These are phyloP conservation scores for Spathaspora gorwiae DNA, from an alignment of 805 yeast genomes.

Conservation along the genomic window DNA sequence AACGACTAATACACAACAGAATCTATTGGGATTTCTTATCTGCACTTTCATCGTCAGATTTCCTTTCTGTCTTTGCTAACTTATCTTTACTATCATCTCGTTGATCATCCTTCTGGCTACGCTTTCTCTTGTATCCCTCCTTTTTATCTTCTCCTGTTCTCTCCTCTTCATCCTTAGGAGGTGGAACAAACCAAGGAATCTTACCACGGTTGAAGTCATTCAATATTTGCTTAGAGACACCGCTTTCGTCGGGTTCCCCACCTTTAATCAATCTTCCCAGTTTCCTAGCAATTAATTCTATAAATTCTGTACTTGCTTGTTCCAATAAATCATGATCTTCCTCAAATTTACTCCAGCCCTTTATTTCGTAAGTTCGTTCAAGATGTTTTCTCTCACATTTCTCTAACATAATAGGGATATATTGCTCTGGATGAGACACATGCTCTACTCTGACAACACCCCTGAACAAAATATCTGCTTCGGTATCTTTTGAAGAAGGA, in stretches of 20 bases:
- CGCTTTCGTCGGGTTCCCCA: slow-evolving; percentile 95
- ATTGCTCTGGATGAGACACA: slow-evolving; percentile 92
- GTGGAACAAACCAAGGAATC: slow-evolving; percentile 96
- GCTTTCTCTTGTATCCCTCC: slow-evolving; percentile 48
- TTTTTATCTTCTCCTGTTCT: slow-evolving; percentile 56
- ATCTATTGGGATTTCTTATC: slow-evolving; percentile 1
- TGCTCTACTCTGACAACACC: slow-evolving; percentile 99
- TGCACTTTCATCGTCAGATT: slow-evolving; percentile 14
- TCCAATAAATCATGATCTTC: slow-evolving; percentile 45
- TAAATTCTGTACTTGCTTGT: slow-evolving; percentile 56
- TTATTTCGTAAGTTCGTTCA: slow-evolving; percentile 91
- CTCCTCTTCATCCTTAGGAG: slow-evolving; percentile 69
- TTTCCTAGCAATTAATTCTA: slow-evolving; percentile 88
- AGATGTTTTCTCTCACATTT: slow-evolving; percentile 87
- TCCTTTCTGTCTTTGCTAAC: slow-evolving; percentile 16
- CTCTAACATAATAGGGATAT: slow-evolving; percentile 77
- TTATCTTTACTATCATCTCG: slow-evolving; percentile 16
- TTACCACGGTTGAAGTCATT: slow-evolving; percentile 96
- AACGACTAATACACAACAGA: slow-evolving; percentile 1
- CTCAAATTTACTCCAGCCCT: slow-evolving; percentile 69
- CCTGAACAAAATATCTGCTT: slow-evolving; percentile 86
- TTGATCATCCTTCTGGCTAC: slow-evolving; percentile 44
- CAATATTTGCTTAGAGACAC: slow-evolving; percentile 84
- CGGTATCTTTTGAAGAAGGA: slow-evolving; percentile 83
- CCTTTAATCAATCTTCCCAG: slow-evolving; percentile 91